These are phyloP conservation scores for Lizonia empirigonia DNA, from an alignment of 2,329 filamentous ascomycete genomes.

Conservation along the genomic window DNA sequence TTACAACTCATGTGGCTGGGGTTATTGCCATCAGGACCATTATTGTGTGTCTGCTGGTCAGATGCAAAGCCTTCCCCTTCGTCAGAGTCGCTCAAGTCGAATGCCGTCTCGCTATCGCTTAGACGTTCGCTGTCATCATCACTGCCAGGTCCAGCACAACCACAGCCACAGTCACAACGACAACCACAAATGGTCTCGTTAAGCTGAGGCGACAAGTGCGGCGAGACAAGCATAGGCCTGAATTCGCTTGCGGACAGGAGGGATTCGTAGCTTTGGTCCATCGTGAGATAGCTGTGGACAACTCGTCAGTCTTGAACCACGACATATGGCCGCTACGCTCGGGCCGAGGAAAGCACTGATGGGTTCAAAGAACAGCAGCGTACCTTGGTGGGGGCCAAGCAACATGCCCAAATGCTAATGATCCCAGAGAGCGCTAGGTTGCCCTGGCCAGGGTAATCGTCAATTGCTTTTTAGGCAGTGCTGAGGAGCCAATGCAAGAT, in stretches of 20 bases:
- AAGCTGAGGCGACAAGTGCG: constrained; percentile 27
- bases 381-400: background rate
- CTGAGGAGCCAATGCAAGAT: background rate
- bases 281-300: background rate
- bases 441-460: background rate
- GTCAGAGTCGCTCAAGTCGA: constrained; percentile 3
- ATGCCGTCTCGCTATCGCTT: constrained; percentile 11
- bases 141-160: constrained; percentile 15
- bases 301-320: background rate
- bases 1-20: no score
- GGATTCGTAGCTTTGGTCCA: constrained; percentile 8
- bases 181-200: constrained; percentile 33
- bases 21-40: background rate
- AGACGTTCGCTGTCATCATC: constrained; percentile 7
- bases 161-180: constrained; percentile 31
- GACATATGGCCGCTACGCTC: background rate
- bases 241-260: constrained; percentile 3
- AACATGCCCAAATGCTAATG: background rate
- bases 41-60: background rate
- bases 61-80: background rate
- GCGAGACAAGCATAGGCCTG: constrained; percentile 12
- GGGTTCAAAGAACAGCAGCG: background rate
- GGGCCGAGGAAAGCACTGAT: background rate
- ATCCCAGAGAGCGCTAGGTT: background rate
- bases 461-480: background rate